A percentile compares a stretch with the other conserved stretches of the same genome.
These are phyloP conservation scores for Dipodascopsis tothii DNA, from an alignment of 805 yeast genomes.

Conservation along the genomic window DNA sequence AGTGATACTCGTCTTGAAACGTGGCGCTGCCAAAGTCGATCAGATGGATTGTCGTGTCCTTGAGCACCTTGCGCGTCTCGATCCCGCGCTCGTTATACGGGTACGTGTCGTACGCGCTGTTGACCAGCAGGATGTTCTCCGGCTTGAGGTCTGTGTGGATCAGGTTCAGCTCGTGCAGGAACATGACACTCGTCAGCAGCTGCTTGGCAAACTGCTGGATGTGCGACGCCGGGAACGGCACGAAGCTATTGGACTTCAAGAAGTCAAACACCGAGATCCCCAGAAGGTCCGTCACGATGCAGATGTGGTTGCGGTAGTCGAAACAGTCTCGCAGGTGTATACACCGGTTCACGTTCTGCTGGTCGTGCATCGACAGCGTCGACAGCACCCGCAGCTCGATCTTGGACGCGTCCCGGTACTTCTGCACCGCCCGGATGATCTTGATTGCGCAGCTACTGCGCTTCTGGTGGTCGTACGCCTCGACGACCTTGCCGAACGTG, in stretches of 20 bases:
- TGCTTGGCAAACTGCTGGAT: slow-evolving; percentile 85
- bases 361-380: slow-evolving; percentile 65
- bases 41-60: slow-evolving; percentile 73
- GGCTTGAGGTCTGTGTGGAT: slow-evolving; percentile 97
- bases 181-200: slow-evolving; percentile 74
- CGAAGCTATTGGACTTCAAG: slow-evolving; percentile 69
- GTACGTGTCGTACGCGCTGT: slow-evolving; percentile 41
- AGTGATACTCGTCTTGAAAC: slow-evolving; percentile 88
- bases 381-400: slow-evolving; percentile 80
- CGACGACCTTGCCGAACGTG: slow-evolving; percentile 83
- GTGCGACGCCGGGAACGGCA: slow-evolving; percentile 91
- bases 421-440: slow-evolving; percentile 83
- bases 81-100: slow-evolving; percentile 31
- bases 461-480: slow-evolving; percentile 62
- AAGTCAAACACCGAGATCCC: slow-evolving; percentile 86
- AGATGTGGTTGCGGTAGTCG: slow-evolving; percentile 88
- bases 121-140: slow-evolving; percentile 73
- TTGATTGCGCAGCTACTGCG: slow-evolving; percentile 75
- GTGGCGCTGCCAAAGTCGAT: slow-evolving; percentile 98
- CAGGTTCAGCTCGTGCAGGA: slow-evolving; percentile 78
- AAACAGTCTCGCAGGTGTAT: slow-evolving; percentile 82
- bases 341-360: slow-evolving; percentile 61
- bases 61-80: slow-evolving; percentile 41
- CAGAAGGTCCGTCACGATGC: slow-evolving; percentile 82
- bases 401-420: slow-evolving; percentile 91